phyloP scores from a whole-genome alignment of 805 yeast species.

The Candida hispaniensis region DNA sequence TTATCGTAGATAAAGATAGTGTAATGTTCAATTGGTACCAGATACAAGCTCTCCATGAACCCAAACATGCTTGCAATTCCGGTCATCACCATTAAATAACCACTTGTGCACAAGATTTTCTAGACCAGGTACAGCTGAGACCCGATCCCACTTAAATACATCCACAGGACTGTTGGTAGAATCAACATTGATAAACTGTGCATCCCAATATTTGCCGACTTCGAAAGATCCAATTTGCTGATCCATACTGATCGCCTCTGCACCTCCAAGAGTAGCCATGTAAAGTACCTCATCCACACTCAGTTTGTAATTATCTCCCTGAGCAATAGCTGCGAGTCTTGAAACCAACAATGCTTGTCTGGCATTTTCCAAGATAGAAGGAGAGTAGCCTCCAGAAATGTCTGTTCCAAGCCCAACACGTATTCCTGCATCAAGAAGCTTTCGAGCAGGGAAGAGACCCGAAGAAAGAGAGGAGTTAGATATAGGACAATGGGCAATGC shows the following conservation, averaged over 20 bases:
- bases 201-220: slow-evolving; percentile 74
- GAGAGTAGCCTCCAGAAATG: slow-evolving; percentile 65
- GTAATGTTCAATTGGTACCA: too few species aligned
- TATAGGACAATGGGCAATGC: slow-evolving; percentile 88
- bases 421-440: slow-evolving; percentile 51
- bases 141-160: slow-evolving; percentile 57
- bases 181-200: slow-evolving; percentile 60
- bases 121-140: slow-evolving; percentile 18
- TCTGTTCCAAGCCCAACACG: slow-evolving; percentile 79
- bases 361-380: slow-evolving; percentile 53
- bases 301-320: slow-evolving; percentile 39
- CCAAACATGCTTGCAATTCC: slow-evolving; percentile 74
- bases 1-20: too few species aligned
- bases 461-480: slow-evolving; percentile 80
- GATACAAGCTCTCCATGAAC: slow-evolving; percentile 64
- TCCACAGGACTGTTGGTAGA: slow-evolving; percentile 53
- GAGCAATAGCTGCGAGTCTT: slow-evolving; percentile 53
- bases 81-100: slow-evolving; percentile 89
- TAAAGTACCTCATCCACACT: slow-evolving; percentile 61
- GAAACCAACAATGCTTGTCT: slow-evolving; percentile 64
- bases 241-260: slow-evolving; percentile 54
- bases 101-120: slow-evolving; percentile 58
- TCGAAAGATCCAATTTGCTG: slow-evolving; percentile 57
- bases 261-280: slow-evolving; percentile 86
- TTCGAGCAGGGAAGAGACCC: slow-evolving; percentile 78